Base-by-base conservation (phyloP, 495 filamentous ascomycete genomes). In the Penicillium goetzii region DNA sequence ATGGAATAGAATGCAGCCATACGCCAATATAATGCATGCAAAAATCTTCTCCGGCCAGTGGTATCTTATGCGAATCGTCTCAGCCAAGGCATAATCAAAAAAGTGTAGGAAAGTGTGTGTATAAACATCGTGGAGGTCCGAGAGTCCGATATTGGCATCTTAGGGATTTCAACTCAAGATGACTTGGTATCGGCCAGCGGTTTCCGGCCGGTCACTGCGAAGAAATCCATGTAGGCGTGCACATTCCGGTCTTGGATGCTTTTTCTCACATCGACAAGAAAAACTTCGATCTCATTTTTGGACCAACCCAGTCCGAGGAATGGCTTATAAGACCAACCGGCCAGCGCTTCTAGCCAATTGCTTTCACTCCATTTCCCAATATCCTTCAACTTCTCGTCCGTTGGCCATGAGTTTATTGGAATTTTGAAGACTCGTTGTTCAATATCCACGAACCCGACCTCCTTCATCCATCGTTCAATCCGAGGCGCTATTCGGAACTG, bases 361-460 rank as follows among this genome's bases (percentile, higher is more conserved):
- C 60, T 69, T 61, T 81, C 73, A 28, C 59, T 78, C 76, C 76
- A 83, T 34, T 68, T 67, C 3, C 82, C 84, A 38, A 86, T 65
- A 34, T 77, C 72, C 53, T 80, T 85, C 41, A 84, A 54, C n/a
- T 75, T 77, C 12, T 74, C 75, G 63, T 91, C 83, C 52, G 77
- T 77, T 0, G 87, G 79, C 87, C 89, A 90, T 3, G 78, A 72
- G 62, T 86, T 88, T 17, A 82, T 74, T 4, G 88, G 89, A 2
- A 88, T 65, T 71, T 86, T 87, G 63, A 78, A 78, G 7, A 83
- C 57, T 14, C 71, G 69, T 68, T 88, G 81, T 49, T 85, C 75
- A 17, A 91, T 79, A 58, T 90, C 86, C 12, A 85, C 82, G 58
- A 89, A 91, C 0, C 89, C 88, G 0, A 84, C 78, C 57, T 87